Percentiles rank a stretch among this genome's conserved stretches.
Evolutionary conservation across 1,284 basidiomycete genomes (phyloP).

Genomic region (Vanrija pseudolonga): DNA sequence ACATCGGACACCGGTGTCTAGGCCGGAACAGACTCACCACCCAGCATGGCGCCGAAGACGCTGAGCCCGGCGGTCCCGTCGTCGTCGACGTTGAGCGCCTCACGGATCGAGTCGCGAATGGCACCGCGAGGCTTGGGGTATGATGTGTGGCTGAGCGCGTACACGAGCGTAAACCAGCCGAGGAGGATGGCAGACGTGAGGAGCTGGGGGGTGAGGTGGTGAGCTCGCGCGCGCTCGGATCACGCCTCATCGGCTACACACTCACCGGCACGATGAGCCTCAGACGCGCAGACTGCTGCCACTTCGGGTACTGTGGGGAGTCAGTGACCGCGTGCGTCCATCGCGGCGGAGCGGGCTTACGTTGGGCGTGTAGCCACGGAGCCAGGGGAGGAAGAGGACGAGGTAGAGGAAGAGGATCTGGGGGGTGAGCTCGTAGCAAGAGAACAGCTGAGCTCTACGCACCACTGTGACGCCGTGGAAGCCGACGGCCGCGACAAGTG

Average conservation of each 20-base stretch:
- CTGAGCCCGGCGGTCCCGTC: conserved; percentile 23
- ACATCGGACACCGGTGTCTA: background rate
- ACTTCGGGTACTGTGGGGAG: conserved; percentile 43
- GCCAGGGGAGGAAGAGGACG: conserved; percentile 46
- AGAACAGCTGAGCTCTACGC: conserved; percentile 7
- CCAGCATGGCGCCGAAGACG: conserved; percentile 34
- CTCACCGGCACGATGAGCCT: conserved; percentile 43
- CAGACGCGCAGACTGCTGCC: conserved; percentile 45
- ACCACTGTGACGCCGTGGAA: conserved; percentile 37
- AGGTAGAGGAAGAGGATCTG: conserved; percentile 48
- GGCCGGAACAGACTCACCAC: conserved; percentile 24
- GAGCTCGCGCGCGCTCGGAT: background rate
- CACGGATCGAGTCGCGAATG: conserved; percentile 24
- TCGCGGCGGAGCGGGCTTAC: conserved; percentile 23
- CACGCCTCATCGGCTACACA: background rate
- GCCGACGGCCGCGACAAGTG: background rate
- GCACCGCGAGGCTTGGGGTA: conserved; percentile 23
- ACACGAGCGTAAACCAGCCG: conserved; percentile 40
- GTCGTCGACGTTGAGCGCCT: conserved; percentile 5
- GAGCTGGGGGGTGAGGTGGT: conserved; percentile 3
- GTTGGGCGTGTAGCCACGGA: conserved; percentile 46
- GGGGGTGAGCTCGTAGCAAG: background rate
- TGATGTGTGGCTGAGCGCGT: conserved; percentile 40
- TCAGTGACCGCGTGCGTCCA: background rate
- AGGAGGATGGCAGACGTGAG: conserved; percentile 42